Evolutionary conservation across 352 stramenopile species (phyloP).

Genomic region (Saprolegnia parasitica): DNA sequence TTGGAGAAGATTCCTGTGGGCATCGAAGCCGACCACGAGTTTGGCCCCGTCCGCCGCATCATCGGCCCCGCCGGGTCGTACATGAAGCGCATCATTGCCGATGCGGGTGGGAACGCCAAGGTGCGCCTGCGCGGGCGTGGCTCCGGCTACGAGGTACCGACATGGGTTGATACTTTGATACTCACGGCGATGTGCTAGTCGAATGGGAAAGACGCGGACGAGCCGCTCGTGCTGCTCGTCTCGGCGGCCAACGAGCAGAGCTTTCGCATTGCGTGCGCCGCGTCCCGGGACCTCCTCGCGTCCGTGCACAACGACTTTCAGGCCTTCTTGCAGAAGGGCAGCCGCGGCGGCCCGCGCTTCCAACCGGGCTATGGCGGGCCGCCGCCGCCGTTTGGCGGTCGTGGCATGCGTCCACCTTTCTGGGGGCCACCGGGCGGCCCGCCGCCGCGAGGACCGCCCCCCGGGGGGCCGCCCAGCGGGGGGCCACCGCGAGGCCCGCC

Average conservation of each 20-base stretch:
- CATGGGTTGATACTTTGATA: constrained; percentile 3
- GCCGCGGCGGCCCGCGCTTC: constrained; percentile 13
- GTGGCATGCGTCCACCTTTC: not conserved
- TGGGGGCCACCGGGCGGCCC: not conserved
- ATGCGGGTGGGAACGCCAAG: constrained; percentile 73
- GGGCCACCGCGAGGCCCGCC: not conserved
- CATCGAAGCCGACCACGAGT: constrained; percentile 84
- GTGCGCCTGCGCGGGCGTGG: constrained; percentile 79
- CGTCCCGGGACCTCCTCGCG: constrained; percentile 58
- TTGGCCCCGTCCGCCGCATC: constrained; percentile 77
- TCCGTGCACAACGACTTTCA: constrained; percentile 76
- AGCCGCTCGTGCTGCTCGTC: constrained; percentile 79
- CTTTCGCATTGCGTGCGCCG: constrained; percentile 69
- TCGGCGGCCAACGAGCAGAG: constrained; percentile 82
- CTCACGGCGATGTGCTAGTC: not conserved
- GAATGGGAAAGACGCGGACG: constrained; percentile 51
- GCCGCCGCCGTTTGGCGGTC: not conserved
- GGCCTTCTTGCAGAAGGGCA: constrained; percentile 47
- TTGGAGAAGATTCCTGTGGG: constrained; percentile 75
- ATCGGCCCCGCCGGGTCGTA: constrained; percentile 73
- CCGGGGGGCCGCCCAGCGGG: not conserved
- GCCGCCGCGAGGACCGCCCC: constrained; percentile 5
- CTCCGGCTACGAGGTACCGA: constrained; percentile 68
- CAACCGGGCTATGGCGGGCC: not conserved
- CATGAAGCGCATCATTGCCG: constrained; percentile 84